A percentile compares a stretch with the other conserved stretches of the same genome.
phyloP scores from a whole-genome alignment of 768 basidiomycete species.

The Rhizopogon sp. region DNA sequence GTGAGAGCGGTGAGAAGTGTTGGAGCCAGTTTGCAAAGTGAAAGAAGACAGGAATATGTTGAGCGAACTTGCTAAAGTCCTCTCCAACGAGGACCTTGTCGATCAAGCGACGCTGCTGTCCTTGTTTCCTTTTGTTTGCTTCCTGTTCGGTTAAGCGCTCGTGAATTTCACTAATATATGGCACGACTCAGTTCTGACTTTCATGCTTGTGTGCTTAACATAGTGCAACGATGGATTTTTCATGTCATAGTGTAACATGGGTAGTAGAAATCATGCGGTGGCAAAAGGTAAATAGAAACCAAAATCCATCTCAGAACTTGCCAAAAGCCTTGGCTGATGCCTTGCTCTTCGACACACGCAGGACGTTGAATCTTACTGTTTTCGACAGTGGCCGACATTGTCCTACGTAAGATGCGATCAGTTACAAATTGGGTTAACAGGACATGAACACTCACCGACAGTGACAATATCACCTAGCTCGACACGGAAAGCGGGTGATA shows the following conservation, averaged over 20 bases:
- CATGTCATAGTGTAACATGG: slow-evolving; percentile 23
- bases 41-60: slow-evolving; percentile 1
- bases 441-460: slow-evolving; percentile 62
- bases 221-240: slow-evolving; percentile 16
- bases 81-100: slow-evolving; percentile 23
- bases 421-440: neutral
- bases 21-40: slow-evolving; percentile 65
- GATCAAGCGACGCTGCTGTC: slow-evolving; percentile 13
- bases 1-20: slow-evolving; percentile 74
- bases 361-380: slow-evolving; percentile 98
- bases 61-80: slow-evolving; percentile 4
- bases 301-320: slow-evolving; percentile 68
- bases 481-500: slow-evolving; percentile 98
- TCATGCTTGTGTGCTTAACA: neutral
- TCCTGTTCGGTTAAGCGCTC: neutral
- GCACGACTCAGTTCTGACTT: neutral
- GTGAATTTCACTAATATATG: neutral
- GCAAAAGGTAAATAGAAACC: slow-evolving; percentile 12
- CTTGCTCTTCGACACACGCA: slow-evolving; percentile 93
- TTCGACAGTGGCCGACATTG: slow-evolving; percentile 99
- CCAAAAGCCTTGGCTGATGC: slow-evolving; percentile 85
- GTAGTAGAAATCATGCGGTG: slow-evolving; percentile 18
- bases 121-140: slow-evolving; percentile 30
- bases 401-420: slow-evolving; percentile 38
- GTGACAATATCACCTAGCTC: slow-evolving; percentile 92